phyloP scores from a whole-genome alignment of 1,284 basidiomycete species.

The Heterobasidion parviporum region DNA sequence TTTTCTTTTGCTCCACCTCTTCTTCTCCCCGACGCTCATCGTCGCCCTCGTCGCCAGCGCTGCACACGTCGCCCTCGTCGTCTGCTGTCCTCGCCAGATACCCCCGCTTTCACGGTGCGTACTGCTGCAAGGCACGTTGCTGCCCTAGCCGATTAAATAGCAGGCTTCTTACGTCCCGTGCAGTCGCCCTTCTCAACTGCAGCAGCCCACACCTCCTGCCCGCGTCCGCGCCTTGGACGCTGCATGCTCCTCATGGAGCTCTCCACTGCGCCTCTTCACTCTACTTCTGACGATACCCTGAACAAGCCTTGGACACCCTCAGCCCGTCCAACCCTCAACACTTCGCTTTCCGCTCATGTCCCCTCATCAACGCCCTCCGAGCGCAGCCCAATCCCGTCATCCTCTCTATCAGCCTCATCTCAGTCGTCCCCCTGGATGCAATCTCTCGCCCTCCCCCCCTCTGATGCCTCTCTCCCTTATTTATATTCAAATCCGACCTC shows the following conservation, averaged over 20 bases:
- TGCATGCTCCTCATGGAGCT: conserved; percentile 8
- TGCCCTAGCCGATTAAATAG: background rate
- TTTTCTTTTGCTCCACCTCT: background rate
- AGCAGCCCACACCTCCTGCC: background rate
- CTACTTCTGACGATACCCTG: conserved; percentile 5
- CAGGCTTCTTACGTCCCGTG: background rate
- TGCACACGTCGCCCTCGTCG: background rate
- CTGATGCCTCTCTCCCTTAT: conserved; percentile 12
- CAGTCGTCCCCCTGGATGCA: conserved; percentile 34
- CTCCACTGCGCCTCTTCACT: conserved; percentile 4
- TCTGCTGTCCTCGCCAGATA: background rate
- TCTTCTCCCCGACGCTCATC: background rate
- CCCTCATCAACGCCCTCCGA: conserved; percentile 25
- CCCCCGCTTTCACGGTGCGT: background rate
- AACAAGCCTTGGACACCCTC: conserved; percentile 27
- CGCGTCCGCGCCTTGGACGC: background rate
- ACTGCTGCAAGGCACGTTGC: background rate
- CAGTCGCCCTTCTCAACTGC: background rate
- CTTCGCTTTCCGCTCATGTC: conserved; percentile 22
- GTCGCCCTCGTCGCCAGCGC: background rate
- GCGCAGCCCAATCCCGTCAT: conserved; percentile 27
- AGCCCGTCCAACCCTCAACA: conserved; percentile 31
- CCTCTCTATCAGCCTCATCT: conserved; percentile 25
- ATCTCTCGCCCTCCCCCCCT: conserved; percentile 19
- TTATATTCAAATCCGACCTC: conserved; percentile 6